Conservation (phyloP, 164 flowering plant species). For the Warburgia ugandensis region DNA sequence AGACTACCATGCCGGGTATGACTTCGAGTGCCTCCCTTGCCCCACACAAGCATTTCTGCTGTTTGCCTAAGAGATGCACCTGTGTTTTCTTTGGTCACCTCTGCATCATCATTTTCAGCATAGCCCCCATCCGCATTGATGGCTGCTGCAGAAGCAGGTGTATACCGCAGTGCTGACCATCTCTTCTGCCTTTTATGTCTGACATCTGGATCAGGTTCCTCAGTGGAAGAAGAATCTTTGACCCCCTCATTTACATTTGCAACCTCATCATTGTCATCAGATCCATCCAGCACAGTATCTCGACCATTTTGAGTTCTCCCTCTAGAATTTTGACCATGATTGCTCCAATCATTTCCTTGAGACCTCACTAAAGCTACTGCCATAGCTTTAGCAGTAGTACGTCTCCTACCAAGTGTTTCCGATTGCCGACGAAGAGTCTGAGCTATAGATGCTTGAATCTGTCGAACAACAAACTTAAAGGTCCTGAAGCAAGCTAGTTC, state of each 20-base stretch:
- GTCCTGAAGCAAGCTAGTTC: neutral
- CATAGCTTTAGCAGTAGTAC: constrained; percentile 36
- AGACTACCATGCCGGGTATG: constrained; percentile 51
- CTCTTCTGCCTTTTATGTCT: constrained; percentile 51
- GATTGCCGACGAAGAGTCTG: constrained; percentile 65
- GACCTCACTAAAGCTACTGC: constrained; percentile 37
- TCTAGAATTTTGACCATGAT: constrained; percentile 22
- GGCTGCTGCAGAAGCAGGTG: constrained; percentile 43
- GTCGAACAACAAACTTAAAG: constrained; percentile 11
- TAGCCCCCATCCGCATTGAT: constrained; percentile 33
- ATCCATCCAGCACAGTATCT: constrained; percentile 37
- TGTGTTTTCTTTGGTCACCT: constrained; percentile 36
- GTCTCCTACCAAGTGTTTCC: constrained; percentile 66
- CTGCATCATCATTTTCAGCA: constrained; percentile 45
- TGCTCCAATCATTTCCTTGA: constrained; percentile 30
- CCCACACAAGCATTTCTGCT: constrained; percentile 80
- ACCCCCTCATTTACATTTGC: constrained; percentile 46
- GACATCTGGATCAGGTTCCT: constrained; percentile 48
- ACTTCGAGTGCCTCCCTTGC: constrained; percentile 75
- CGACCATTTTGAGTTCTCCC: constrained; percentile 36
- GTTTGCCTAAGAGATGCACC: constrained; percentile 47
- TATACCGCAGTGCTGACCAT: constrained; percentile 28
- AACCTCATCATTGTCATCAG: constrained; percentile 65
- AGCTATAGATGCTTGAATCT: constrained; percentile 94
- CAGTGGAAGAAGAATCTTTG: constrained; percentile 71